These are phyloP conservation scores for Rhododendron ovatum DNA, from an alignment of 148 eudicot genomes.

Conservation along the genomic window DNA sequence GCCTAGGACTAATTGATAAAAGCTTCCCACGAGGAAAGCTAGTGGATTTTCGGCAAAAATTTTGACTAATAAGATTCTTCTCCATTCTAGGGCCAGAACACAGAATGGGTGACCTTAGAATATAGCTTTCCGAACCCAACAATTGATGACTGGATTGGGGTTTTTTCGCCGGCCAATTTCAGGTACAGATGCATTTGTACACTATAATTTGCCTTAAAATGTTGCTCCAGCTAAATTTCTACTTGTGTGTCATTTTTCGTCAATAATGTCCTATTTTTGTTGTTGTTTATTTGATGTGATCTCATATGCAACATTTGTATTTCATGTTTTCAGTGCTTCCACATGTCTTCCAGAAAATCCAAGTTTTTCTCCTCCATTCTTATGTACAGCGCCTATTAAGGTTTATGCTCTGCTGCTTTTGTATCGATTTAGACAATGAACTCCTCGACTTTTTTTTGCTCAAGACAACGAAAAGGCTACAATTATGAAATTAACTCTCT, in stretches of 20 bases:
- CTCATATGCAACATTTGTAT: not conserved
- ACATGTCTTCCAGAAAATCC: constrained; percentile 51
- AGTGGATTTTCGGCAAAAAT: not conserved
- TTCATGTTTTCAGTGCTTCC: constrained; percentile 44
- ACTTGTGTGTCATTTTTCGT: not conserved
- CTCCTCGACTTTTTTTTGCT: not conserved
- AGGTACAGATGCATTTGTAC: constrained; percentile 29
- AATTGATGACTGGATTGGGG: constrained; percentile 77
- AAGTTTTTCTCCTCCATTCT: constrained; percentile 42
- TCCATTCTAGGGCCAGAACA: constrained; percentile 37
- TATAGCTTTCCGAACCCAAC: constrained; percentile 55
- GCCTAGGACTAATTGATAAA: not conserved
- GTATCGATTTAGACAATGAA: not conserved
- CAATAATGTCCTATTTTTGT: not conserved
- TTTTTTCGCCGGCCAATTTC: constrained; percentile 90
- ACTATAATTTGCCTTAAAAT: not conserved
- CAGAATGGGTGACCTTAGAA: constrained; percentile 67
- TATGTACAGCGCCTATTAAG: constrained; percentile 87
- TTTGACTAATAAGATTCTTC: not conserved
- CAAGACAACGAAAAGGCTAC: not conserved
- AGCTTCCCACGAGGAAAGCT: not conserved
- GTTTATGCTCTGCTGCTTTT: constrained; percentile 25
- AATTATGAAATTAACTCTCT: not conserved
- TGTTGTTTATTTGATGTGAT: not conserved
- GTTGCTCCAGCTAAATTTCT: not conserved